A percentile compares a stretch with the other conserved stretches of the same genome.
These are phyloP conservation scores for Epichloe sylvatica DNA, from an alignment of 2,329 filamentous ascomycete species.

Conservation along the genomic window DNA sequence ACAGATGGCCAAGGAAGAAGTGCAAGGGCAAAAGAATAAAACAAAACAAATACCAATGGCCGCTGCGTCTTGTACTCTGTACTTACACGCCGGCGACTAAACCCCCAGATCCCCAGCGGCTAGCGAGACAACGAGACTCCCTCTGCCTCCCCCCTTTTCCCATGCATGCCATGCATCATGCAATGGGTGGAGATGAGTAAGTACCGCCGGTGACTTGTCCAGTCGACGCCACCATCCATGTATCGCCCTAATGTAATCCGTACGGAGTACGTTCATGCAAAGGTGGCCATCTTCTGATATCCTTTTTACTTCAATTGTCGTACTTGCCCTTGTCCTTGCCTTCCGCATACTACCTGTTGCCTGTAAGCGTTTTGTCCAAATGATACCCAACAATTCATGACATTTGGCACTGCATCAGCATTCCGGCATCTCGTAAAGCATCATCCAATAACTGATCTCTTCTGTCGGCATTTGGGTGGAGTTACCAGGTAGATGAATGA, in stretches of 20 bases:
- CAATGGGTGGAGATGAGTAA: constrained; percentile 5
- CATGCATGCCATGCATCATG: background rate
- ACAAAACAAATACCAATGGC: background rate
- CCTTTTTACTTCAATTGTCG: background rate
- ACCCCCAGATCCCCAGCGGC: constrained; percentile 3
- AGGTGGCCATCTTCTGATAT: background rate
- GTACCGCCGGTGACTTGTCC: background rate
- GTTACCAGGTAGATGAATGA: background rate
- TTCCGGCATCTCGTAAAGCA: background rate
- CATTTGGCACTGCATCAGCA: background rate
- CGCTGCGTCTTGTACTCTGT: background rate
- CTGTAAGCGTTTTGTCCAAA: background rate
- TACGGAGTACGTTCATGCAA: constrained; percentile 6
- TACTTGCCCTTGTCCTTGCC: background rate
- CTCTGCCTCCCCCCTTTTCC: too few species aligned
- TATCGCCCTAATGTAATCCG: constrained; percentile 16
- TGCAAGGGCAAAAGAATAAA: background rate
- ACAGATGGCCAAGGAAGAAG: background rate
- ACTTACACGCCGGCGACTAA: background rate
- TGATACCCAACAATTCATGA: background rate
- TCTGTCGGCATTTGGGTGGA: background rate
- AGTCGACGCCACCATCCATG: constrained; percentile 19
- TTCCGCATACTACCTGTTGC: background rate
- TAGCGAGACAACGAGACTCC: too few species aligned
- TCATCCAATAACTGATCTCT: background rate